Evolutionary conservation across 805 yeast species (phyloP).

Genomic region (Spathaspora boniae): DNA sequence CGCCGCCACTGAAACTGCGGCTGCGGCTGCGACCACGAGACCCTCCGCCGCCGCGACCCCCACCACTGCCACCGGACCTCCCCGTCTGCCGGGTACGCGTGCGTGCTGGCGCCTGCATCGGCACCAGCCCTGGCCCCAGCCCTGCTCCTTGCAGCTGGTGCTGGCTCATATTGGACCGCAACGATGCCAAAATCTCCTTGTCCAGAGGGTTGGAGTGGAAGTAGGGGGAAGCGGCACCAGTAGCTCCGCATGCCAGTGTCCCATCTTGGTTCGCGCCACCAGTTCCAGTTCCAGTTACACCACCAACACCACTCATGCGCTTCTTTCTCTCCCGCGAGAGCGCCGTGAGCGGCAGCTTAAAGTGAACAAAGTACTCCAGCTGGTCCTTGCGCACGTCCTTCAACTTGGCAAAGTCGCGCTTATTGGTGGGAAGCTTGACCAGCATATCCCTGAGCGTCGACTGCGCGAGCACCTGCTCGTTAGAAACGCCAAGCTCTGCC

Average conservation of each 20-base stretch:
- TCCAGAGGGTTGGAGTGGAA: conserved; percentile 5
- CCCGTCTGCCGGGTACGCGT: too few species aligned
- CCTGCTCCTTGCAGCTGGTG: neutral
- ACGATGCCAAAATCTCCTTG: neutral
- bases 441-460: conserved; percentile 53
- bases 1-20: too few species aligned
- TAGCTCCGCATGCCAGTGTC: neutral
- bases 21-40: neutral
- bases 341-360: conserved; percentile 32
- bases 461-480: conserved; percentile 23
- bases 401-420: conserved; percentile 42
- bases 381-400: conserved; percentile 32
- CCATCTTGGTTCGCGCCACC: neutral
- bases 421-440: conserved; percentile 47
- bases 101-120: too few species aligned
- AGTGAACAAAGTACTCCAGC: conserved; percentile 31
- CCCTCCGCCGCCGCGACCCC: conserved; percentile 1
- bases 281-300: neutral
- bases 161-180: neutral
- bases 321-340: conserved; percentile 32
- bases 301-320: neutral
- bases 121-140: too few species aligned
- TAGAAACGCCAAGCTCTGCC: conserved; percentile 33
- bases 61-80: too few species aligned
- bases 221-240: conserved; percentile 3